These are phyloP conservation scores for Quambalaria eucalypti DNA, from an alignment of 1,284 basidiomycete species.

Conservation along the genomic window DNA sequence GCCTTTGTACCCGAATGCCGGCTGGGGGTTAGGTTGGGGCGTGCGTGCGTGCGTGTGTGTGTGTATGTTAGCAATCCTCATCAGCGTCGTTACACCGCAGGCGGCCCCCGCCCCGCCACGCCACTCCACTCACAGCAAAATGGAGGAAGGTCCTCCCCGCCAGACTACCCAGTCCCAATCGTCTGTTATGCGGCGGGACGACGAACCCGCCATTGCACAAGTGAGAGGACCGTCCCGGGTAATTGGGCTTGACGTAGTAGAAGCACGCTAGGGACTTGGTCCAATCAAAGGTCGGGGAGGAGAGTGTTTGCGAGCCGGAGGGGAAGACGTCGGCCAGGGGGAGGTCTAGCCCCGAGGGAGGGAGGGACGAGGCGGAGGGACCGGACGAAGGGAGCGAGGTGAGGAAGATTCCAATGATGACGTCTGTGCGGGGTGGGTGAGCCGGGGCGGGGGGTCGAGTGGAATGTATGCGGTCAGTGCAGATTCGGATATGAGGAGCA, in stretches of 20 bases:
- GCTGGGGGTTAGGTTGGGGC: conserved; percentile 5
- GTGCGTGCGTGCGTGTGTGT: no score
- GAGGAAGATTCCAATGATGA: conserved; percentile 19
- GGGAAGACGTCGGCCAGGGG: neutral
- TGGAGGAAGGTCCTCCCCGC: conserved; percentile 72
- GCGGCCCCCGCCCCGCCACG: no score
- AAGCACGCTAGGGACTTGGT: conserved; percentile 41
- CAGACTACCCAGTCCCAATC: conserved; percentile 61
- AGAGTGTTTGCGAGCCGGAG: neutral
- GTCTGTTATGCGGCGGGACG: conserved; percentile 62
- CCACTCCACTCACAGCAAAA: conserved; percentile 53
- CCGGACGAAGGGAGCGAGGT: neutral
- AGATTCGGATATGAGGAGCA: neutral
- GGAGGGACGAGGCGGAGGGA: neutral
- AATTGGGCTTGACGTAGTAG: conserved; percentile 52
- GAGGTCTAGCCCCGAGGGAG: neutral
- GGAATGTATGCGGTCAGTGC: neutral
- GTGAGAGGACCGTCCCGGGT: conserved; percentile 71
- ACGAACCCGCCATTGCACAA: conserved; percentile 87
- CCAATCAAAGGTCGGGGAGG: neutral
- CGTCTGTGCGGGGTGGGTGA: neutral
- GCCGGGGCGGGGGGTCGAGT: neutral
- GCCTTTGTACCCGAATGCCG: conserved; percentile 59
- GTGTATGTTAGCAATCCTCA: no score
- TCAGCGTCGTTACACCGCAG: no score